Evolutionary conservation across 495 filamentous ascomycete genomes (phyloP).

Genomic region (Parachaetomium inaequale): DNA sequence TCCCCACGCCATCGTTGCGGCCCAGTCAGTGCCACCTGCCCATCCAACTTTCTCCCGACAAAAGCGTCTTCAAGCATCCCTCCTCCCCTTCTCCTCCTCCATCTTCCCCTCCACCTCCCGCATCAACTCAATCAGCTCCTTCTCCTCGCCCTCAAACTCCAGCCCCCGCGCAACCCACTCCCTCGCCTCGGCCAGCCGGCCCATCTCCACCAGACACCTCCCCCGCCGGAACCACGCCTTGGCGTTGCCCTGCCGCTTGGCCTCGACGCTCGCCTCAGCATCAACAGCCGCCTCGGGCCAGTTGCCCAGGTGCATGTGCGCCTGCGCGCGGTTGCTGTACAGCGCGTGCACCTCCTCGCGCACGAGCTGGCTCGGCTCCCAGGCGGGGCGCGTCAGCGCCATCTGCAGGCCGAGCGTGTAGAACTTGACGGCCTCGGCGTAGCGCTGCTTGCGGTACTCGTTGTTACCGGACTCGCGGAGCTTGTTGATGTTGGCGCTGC

Average conservation of each 20-base stretch:
- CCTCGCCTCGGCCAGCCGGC: constrained; percentile 73
- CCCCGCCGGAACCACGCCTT: constrained; percentile 93
- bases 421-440: constrained; percentile 70
- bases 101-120: constrained; percentile 61
- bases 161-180: constrained; percentile 67
- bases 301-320: constrained; percentile 69
- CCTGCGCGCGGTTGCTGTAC: constrained; percentile 86
- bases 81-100: constrained; percentile 24
- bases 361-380: constrained; percentile 80
- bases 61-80: constrained; percentile 15
- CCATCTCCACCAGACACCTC: constrained; percentile 86
- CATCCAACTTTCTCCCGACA: neutral
- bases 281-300: constrained; percentile 84
- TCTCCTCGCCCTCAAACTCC: constrained; percentile 77
- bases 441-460: constrained; percentile 69
- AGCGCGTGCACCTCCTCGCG: constrained; percentile 76
- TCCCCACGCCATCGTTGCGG: neutral
- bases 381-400: constrained; percentile 73
- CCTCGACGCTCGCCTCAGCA: constrained; percentile 84
- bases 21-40: too few species aligned
- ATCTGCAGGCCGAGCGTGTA: constrained; percentile 85
- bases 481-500: constrained; percentile 78
- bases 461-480: constrained; percentile 84
- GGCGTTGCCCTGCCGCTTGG: constrained; percentile 78
- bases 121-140: constrained; percentile 64